Evolutionary conservation across 768 basidiomycete species (phyloP).

Genomic region (Suillus luteus): DNA sequence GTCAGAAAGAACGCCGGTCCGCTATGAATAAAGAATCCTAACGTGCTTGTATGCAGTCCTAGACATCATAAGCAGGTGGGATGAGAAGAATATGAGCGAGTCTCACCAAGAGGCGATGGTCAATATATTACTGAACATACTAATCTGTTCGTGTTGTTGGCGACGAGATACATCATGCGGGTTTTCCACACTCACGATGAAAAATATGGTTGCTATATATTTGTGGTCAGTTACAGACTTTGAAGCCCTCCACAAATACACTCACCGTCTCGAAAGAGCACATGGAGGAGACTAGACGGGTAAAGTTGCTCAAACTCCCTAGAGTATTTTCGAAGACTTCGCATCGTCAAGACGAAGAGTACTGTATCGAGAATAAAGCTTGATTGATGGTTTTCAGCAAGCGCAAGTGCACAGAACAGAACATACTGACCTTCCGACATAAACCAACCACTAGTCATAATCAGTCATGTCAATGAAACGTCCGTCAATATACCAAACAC

Average conservation of each 20-base stretch:
- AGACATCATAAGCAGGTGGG: background rate
- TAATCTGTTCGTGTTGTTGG: background rate
- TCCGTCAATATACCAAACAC: too few species aligned
- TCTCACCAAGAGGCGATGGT: slow-evolving; percentile 20
- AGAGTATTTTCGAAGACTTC: slow-evolving; percentile 13
- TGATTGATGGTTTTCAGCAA: background rate
- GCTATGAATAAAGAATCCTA: background rate
- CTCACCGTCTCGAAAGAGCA: slow-evolving; percentile 15
- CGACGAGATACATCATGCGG: background rate
- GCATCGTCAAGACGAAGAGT: slow-evolving; percentile 14
- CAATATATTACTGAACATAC: slow-evolving; percentile 11
- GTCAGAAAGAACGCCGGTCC: background rate
- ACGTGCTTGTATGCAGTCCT: slow-evolving; percentile 16
- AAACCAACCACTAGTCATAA: slow-evolving; percentile 13
- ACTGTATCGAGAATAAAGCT: slow-evolving; percentile 10
- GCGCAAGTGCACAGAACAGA: background rate
- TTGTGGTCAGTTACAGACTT: background rate
- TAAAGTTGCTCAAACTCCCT: background rate
- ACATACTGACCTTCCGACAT: slow-evolving; percentile 12
- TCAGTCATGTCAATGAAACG: background rate
- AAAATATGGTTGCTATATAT: slow-evolving; percentile 12
- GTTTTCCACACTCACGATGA: background rate
- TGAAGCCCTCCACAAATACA: too few species aligned
- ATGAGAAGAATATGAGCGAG: background rate
- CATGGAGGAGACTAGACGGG: slow-evolving; percentile 8